Base-by-base conservation (phyloP, 805 yeast genomes). In the Teunomyces aglyptinius region DNA sequence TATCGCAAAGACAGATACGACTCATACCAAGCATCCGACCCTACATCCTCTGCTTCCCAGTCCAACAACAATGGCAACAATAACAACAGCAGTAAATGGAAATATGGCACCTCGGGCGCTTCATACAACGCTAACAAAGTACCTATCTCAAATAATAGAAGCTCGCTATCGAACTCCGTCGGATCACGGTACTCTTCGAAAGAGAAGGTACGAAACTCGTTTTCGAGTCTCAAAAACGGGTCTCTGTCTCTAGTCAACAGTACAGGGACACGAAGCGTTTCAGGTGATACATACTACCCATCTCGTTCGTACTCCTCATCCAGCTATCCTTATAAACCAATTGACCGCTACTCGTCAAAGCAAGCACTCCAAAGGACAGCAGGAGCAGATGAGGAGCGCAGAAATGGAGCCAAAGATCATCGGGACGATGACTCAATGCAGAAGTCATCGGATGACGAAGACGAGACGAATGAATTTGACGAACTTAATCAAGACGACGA, bases 211-310 rank as follows among this genome's bases (percentile, higher is more conserved):
- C 56, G 63, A 18, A 38, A 29, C 15, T 20, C 43, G 3, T 45
- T 49, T 4, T 47, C 55, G 6, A 40, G 43, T 13, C 33, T 31
- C 19, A 47, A 38, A 11, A 49, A 54, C 13, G 58, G 60, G 3
- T 51, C 56, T n/a, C 50, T 57, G 20, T 49, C 57, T 3, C 39
- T 58, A 12, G 46, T 59, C 27, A 57, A 56, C 44, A 53, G 57
- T 33, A 49, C 52, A 3, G 38, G 44, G 2, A 58, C 51, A 44
- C 44, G 56, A n/a, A 42, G 50, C 40, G 35, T 28, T 5, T 31
- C 46, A 5, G 51, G 55, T 26, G 70, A 65, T 46, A 59, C 67
- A 5, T 66, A 66, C 48, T 66, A 63, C 48, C 68, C 68, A 7
- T 49, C 57, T 8, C 22, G 32, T 10, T 28, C 43, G 7, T 45